phyloP scores from a whole-genome alignment of 2,329 filamentous ascomycete genomes.

The Sclerotinia spermophila region DNA sequence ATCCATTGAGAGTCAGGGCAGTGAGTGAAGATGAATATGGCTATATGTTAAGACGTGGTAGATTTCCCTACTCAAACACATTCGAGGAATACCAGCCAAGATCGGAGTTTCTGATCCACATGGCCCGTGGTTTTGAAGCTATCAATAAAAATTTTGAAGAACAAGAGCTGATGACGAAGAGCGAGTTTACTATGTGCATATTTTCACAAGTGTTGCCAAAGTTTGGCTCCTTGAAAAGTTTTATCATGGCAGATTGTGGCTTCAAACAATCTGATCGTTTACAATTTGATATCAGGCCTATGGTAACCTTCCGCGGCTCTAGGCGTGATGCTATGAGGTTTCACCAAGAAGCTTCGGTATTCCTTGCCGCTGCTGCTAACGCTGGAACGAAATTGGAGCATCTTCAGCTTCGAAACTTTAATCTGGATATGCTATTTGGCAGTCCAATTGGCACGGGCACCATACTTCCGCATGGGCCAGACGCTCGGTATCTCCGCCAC shows the following conservation, averaged over 20 bases:
- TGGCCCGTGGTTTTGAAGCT: neutral
- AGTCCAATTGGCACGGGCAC: too few species aligned
- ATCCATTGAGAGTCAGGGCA: neutral
- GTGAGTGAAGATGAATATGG: neutral
- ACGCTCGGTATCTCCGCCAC: neutral
- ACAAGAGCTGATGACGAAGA: neutral
- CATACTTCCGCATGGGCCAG: neutral
- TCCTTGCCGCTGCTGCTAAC: neutral
- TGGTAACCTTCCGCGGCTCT: fast-evolving
- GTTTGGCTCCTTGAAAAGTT: neutral
- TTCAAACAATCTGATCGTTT: neutral
- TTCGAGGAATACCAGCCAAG: neutral
- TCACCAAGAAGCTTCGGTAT: neutral
- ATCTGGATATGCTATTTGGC: neutral
- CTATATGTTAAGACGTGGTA: neutral
- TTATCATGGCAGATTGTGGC: fast-evolving
- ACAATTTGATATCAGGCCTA: too few species aligned
- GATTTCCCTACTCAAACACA: too few species aligned
- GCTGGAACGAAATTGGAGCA: neutral
- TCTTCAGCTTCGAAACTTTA: fast-evolving
- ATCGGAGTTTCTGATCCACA: neutral
- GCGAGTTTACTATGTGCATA: neutral
- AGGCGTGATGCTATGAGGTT: neutral
- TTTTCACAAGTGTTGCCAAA: neutral
- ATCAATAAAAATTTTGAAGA: neutral